These are phyloP conservation scores for Lactarius vividus DNA, from an alignment of 768 basidiomycete genomes.

Conservation along the genomic window DNA sequence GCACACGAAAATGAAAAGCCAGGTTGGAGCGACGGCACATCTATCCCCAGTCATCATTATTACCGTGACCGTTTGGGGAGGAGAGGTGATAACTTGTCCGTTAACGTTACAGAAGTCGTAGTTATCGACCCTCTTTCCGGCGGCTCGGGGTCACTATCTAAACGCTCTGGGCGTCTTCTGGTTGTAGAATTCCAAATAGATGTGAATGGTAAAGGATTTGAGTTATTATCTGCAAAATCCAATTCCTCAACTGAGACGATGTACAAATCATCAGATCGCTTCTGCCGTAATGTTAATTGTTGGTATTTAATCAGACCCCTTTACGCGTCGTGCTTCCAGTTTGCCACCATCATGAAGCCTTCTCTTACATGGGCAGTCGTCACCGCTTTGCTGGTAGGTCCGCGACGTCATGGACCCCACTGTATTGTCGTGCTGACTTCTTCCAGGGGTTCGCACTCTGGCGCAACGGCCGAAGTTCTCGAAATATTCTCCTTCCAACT, in stretches of 20 bases:
- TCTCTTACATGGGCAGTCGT: slow-evolving; percentile 16
- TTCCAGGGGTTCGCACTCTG: slow-evolving; percentile 16
- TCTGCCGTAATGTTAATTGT: neutral
- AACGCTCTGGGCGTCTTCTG: no score
- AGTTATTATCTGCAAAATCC: neutral
- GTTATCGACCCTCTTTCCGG: no score
- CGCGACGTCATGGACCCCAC: neutral
- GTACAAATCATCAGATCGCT: neutral
- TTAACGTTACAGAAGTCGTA: neutral
- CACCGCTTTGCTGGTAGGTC: slow-evolving; percentile 14
- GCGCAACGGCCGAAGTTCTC: slow-evolving; percentile 24
- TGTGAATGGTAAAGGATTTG: neutral
- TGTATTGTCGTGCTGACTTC: neutral
- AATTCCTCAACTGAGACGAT: no score
- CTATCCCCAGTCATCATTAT: neutral
- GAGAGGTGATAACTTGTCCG: neutral
- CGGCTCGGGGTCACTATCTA: no score
- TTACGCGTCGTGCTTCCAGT: neutral
- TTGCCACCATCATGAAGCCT: slow-evolving; percentile 16
- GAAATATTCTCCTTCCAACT: slow-evolving; percentile 23
- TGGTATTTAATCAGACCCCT: neutral
- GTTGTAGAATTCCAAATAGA: neutral
- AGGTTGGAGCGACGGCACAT: neutral
- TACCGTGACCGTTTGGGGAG: no score
- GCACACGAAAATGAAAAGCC: neutral